Evolutionary conservation across 495 filamentous ascomycete species (phyloP).

Genomic region (Chaetomium fimeti): DNA sequence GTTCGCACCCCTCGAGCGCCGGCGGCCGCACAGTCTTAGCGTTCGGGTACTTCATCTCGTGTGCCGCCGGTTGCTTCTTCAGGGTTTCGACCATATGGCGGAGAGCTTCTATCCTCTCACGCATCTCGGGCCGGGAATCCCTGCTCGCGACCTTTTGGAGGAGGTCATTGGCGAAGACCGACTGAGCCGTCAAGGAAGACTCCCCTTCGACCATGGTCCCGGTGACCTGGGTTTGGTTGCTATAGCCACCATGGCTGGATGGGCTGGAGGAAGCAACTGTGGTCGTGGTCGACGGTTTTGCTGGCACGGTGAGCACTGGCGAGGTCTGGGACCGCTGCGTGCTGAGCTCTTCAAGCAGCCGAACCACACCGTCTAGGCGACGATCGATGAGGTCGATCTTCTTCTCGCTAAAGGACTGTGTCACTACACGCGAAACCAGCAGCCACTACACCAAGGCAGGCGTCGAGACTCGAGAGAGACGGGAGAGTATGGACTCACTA

Average conservation of each 20-base stretch:
- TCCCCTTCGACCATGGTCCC: constrained; percentile 54
- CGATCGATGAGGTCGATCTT: constrained; percentile 67
- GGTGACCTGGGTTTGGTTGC: not conserved
- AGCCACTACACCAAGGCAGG: too few species aligned
- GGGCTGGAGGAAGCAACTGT: constrained; percentile 4
- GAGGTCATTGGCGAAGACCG: constrained; percentile 60
- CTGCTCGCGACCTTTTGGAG: constrained; percentile 54
- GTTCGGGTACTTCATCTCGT: constrained; percentile 30
- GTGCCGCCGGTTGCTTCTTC: constrained; percentile 26
- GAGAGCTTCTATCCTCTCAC: constrained; percentile 55
- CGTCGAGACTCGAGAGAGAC: too few species aligned
- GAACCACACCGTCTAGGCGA: constrained; percentile 56
- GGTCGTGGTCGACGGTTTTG: not conserved
- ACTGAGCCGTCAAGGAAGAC: constrained; percentile 59
- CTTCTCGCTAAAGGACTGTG: constrained; percentile 50
- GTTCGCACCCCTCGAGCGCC: constrained; percentile 19
- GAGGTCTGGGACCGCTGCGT: constrained; percentile 20
- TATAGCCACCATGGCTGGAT: not conserved
- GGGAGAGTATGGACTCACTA: constrained; percentile 16
- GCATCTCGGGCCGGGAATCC: constrained; percentile 50
- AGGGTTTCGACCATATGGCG: constrained; percentile 53
- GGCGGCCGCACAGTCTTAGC: constrained; percentile 1
- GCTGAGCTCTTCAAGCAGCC: constrained; percentile 43
- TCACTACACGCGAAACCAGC: not conserved
- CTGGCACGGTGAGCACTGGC: not conserved